Percentiles rank a stretch among this genome's conserved stretches.
Evolutionary conservation across 2,329 filamentous ascomycete genomes (phyloP).

Genomic region (Hypoxylon sp.): DNA sequence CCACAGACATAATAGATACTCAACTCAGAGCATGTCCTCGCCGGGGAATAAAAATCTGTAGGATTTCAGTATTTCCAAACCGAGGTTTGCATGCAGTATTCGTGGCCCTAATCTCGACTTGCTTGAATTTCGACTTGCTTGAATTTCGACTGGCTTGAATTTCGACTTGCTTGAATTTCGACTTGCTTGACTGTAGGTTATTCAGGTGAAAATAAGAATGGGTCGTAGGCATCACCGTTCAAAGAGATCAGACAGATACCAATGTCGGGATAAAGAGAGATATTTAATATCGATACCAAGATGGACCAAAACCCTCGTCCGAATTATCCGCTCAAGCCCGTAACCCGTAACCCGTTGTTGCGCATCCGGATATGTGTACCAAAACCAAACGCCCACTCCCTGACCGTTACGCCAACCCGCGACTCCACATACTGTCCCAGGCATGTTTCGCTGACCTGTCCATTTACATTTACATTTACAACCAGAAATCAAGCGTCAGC

Average conservation of each 20-base stretch:
- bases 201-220: not conserved
- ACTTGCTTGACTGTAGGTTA: not conserved
- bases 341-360: conserved; percentile 8
- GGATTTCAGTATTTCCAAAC: not conserved
- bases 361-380: conserved; percentile 13
- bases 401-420: not conserved
- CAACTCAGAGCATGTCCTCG: conserved; percentile 18
- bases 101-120: not conserved
- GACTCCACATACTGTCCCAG: not conserved
- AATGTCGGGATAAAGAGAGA: conserved; percentile 14
- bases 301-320: conserved; percentile 5
- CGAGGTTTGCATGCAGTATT: not conserved
- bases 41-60: not conserved
- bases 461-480: conserved; percentile 16
- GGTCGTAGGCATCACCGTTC: not conserved
- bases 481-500: conserved; percentile 29
- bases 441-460: not conserved
- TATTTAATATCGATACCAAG: conserved; percentile 21
- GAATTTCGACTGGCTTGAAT: not conserved
- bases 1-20: conserved; percentile 9
- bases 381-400: conserved; percentile 28
- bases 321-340: not conserved
- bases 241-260: no score
- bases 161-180: not conserved
- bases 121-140: no score